Evolutionary conservation across 2,329 filamentous ascomycete species (phyloP), one percentile per base, ranked within the genome.

Genomic region (Botrytis elliptica): DNA sequence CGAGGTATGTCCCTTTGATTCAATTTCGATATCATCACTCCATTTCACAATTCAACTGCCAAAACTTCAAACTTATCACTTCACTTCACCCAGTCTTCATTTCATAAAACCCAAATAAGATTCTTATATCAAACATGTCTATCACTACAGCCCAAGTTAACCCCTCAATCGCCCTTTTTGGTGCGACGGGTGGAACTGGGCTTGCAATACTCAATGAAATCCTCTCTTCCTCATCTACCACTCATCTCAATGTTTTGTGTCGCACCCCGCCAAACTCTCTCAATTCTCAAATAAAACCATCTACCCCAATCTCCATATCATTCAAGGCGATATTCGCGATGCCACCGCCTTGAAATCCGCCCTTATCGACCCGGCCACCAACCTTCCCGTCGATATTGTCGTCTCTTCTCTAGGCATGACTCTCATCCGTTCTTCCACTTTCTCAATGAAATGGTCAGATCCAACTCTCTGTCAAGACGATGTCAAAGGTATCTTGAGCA

Each of bases 101-200:
- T n/a, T n/a, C 12, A 55, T 7, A 55, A n/a, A n/a, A 14, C 49
- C 5, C 25, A n/a, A 55, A 55, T 7, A n/a, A 16, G 4, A 55
- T 55, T 55, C 49, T n/a, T 16, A 55, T 55, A 16, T 55, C 12
- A 7, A n/a, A 55, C 25, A 55, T 55, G 49, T 55, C 49, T 49
- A 49, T 10, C 8, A 49, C 46, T 49, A 25, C 46, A 55, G 25
- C 25, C 25, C 25, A 55, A n/a, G 25, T n/a, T 12, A 63, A 36
- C 38, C 70, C 70, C 44, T 71, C 70, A 6, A 65, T 71, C 18
- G 62, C 59, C 44, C 52, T 71, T 33, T 71, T 71, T 16, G 70
- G 70, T n/a, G 59, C 70, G 33, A 71, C 70, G 12, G 70, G 70
- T 42, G 62, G 60, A 9, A 71, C 70, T 10, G 70, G 70, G 3